A percentile compares a stretch with the other conserved stretches of the same genome.
These are phyloP conservation scores for Sextonia rubra DNA, from an alignment of 164 flowering plant species.

Conservation along the genomic window DNA sequence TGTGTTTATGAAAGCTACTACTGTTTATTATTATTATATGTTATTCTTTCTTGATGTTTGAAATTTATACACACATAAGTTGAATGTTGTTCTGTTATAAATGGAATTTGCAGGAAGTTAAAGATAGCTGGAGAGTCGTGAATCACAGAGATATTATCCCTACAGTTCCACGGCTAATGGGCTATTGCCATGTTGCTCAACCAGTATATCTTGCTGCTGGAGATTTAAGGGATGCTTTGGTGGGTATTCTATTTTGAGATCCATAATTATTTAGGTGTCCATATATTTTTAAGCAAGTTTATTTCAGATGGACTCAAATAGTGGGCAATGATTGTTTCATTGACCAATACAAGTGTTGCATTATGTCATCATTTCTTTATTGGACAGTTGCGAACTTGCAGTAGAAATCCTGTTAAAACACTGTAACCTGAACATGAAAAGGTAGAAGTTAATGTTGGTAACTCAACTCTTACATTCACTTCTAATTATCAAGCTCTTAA, in stretches of 20 bases:
- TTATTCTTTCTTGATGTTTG: background rate
- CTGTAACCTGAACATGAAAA: background rate
- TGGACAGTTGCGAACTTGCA: background rate
- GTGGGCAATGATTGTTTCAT: background rate
- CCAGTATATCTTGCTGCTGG: conserved; percentile 86
- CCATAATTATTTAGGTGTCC: background rate
- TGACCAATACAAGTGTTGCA: too few relatives aligned
- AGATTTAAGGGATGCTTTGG: conserved; percentile 46
- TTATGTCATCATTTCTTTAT: too few relatives aligned
- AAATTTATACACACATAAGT: background rate
- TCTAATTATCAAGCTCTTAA: too few relatives aligned
- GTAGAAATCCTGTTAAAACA: background rate
- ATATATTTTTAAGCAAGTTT: background rate
- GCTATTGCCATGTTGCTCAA: conserved; percentile 94
- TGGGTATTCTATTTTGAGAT: conserved; percentile 25
- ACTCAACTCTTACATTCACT: too few relatives aligned
- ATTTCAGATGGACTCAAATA: background rate
- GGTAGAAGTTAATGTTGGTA: too few relatives aligned
- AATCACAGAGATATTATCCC: conserved; percentile 97
- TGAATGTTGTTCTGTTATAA: background rate
- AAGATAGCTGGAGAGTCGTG: conserved; percentile 96
- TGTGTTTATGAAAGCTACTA: too few relatives aligned
- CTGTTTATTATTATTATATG: background rate
- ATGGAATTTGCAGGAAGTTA: conserved; percentile 63
- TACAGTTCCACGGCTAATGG: conserved; percentile 94